Conservation (phyloP, 805 yeast genomes). For the Sugiyamaella chiloensis region DNA sequence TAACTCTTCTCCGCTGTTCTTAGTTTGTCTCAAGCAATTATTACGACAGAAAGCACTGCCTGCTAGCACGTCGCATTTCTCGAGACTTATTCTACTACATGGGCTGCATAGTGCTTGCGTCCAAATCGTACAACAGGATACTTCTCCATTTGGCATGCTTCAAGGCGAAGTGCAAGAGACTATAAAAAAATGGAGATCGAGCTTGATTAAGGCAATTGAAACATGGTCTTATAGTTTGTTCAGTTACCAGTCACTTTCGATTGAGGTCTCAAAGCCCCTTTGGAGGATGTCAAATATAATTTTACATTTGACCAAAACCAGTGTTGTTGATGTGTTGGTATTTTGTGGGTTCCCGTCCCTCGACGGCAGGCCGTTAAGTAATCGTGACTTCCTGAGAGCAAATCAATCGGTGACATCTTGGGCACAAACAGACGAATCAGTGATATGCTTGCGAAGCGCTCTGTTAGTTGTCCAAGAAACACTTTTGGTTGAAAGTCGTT, state of each 20-base stretch:
- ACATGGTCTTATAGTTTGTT: constrained; percentile 29
- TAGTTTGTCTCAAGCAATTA: constrained; percentile 23
- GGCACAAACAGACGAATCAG: constrained; percentile 25
- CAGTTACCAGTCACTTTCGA: constrained; percentile 23
- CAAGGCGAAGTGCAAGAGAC: constrained; percentile 9
- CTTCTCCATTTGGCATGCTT: constrained; percentile 24
- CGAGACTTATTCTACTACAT: constrained; percentile 27
- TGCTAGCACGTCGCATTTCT: constrained; percentile 23
- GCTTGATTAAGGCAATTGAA: constrained; percentile 27
- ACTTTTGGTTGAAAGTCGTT: constrained; percentile 18
- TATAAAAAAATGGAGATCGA: constrained; percentile 21
- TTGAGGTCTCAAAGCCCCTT: constrained; percentile 27
- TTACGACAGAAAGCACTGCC: constrained; percentile 24
- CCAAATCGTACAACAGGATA: constrained; percentile 26
- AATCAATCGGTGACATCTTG: constrained; percentile 25
- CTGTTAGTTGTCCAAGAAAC: constrained; percentile 27
- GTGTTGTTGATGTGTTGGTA: constrained; percentile 25
- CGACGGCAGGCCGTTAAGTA: constrained; percentile 18
- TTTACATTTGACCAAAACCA: constrained; percentile 23
- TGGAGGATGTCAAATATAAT: constrained; percentile 26
- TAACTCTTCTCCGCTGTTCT: constrained; percentile 18
- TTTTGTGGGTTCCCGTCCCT: constrained; percentile 26
- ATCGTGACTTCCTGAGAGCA: constrained; percentile 22
- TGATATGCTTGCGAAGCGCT: constrained; percentile 24
- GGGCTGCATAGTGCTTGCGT: constrained; percentile 28